phyloP scores from a whole-genome alignment of 768 basidiomycete species.

The Boletus huronensis region DNA sequence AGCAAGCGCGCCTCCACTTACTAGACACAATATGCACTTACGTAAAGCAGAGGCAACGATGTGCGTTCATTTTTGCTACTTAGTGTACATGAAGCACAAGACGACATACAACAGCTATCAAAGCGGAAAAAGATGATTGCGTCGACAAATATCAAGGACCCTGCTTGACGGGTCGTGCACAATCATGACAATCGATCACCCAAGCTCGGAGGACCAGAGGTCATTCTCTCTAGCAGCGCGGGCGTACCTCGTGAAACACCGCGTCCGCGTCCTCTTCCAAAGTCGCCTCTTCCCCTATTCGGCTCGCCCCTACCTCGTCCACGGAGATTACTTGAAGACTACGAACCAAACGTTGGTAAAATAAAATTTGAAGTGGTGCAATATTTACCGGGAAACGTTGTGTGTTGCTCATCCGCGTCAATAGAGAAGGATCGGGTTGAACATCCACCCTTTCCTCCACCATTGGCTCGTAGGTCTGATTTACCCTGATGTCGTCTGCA shows the following conservation, averaged over 20 bases:
- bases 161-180: background rate
- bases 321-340: conserved; percentile 17
- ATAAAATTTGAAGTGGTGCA: background rate
- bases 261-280: conserved; percentile 22
- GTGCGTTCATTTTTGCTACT: background rate
- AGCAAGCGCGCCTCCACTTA: background rate
- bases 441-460: conserved; percentile 10
- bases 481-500: conserved; percentile 3
- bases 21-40: conserved; percentile 9
- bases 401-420: conserved; percentile 25
- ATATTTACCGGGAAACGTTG: conserved; percentile 21
- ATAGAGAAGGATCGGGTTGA: conserved; percentile 17
- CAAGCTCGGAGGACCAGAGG: conserved; percentile 13
- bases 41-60: conserved; percentile 8
- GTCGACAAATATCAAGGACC: background rate
- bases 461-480: conserved; percentile 11
- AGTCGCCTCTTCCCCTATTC: conserved; percentile 19
- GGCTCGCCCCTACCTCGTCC: conserved; percentile 22
- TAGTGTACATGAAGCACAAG: background rate
- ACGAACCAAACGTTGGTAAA: background rate
- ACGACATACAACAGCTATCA: background rate
- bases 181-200: conserved; percentile 20
- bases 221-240: conserved; percentile 17
- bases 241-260: conserved; percentile 16
- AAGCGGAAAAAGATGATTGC: background rate